A percentile compares a stretch with the other conserved stretches of the same genome.
phyloP scores from a whole-genome alignment of 164 flowering plant species.

The Kalanchoe fedtschenkoi region DNA sequence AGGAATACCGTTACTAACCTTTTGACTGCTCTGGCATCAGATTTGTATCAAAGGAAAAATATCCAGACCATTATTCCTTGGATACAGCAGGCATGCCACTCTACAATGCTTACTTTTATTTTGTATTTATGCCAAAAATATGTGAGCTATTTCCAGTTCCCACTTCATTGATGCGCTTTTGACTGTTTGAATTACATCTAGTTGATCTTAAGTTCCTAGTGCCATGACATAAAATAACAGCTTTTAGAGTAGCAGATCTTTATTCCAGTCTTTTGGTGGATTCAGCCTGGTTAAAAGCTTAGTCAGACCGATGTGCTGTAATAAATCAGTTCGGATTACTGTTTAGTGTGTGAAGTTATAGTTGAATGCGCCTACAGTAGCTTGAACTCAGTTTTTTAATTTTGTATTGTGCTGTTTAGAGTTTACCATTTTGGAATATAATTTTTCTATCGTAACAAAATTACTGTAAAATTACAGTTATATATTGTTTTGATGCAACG shows the following conservation, averaged over 20 bases:
- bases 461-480: neutral
- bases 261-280: neutral
- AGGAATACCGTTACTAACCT: conserved; percentile 43
- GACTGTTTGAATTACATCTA: neutral
- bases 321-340: too few relatives aligned
- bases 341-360: too few relatives aligned
- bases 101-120: neutral
- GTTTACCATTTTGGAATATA: too few relatives aligned
- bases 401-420: too few relatives aligned
- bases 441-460: too few relatives aligned
- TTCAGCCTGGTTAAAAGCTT: neutral
- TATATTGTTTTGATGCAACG: neutral
- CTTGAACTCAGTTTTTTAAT: too few relatives aligned
- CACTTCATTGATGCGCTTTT: neutral
- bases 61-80: conserved; percentile 61
- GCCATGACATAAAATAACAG: too few relatives aligned
- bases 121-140: neutral
- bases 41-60: conserved; percentile 48
- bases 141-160: neutral
- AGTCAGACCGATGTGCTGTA: too few relatives aligned
- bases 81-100: conserved; percentile 68
- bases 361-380: too few relatives aligned
- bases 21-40: conserved; percentile 43
- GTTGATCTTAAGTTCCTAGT: too few relatives aligned
- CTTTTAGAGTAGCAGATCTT: too few relatives aligned